Base-by-base conservation (phyloP, 345 rosid genomes). In the Noccaea bulbosa region DNA sequence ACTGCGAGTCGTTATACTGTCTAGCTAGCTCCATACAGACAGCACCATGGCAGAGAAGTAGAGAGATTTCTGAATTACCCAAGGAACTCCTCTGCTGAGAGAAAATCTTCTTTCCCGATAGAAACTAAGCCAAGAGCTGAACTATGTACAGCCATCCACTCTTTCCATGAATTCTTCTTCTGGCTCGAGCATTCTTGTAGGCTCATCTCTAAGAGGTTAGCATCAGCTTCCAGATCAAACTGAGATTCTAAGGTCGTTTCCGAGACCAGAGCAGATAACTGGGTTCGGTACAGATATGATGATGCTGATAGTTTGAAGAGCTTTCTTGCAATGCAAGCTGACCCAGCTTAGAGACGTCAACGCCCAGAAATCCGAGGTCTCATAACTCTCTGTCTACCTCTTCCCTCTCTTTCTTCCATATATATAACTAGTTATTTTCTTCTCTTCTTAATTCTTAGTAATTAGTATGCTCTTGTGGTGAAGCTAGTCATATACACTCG, bases 41-140 rank as follows among this genome's bases (percentile, higher is more conserved):
- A 34, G 82, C 81, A 85, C 99, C 97, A 46, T 87, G 93, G 81
- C 90, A 88, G 73, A 94, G 89, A 72, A 87, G 82, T 71, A 83
- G 75, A 76, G 89, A 85, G 79, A 90, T 81, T 34, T 94, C 92
- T 49, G 82, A 56, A 77, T 62, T 77, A 22, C 76, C 66, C 66
- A 84, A 91, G 74, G 74, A 69, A 82, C 64, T 87, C 80, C 77
- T 85, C 90, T 16, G 95, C 93, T 40, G 88, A 78, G 67, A 70
- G 68, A 34, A 83, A 71, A 60, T 89, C 93, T 35, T 64, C 74
- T 48, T 74, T 85, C 66, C 86, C 65, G 16, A 81, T 45, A 65
- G 82, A 88, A 70, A 77, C 69, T 75, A 94, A 70, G 64, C 95
- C 97, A 57, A 20, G 73, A 62, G 79, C 82, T 64, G 84, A 78